phyloP scores from a whole-genome alignment of 164 flowering plant genomes.

The Cinnamomum micranthum region DNA sequence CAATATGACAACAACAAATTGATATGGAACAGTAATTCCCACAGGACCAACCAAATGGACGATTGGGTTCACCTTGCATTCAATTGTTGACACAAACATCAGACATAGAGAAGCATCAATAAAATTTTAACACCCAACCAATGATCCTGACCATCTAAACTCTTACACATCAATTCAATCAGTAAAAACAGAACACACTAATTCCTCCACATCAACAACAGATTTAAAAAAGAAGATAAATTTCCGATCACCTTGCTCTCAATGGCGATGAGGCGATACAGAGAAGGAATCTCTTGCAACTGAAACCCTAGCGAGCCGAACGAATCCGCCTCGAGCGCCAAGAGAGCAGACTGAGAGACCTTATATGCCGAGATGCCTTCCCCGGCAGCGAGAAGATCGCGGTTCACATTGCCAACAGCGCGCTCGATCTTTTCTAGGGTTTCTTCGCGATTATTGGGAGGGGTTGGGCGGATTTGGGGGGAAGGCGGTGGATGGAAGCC shows the following conservation, averaged over 20 bases:
- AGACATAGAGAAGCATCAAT: too few relatives aligned
- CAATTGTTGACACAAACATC: too few relatives aligned
- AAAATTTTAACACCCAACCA: too few relatives aligned
- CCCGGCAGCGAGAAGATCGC: slow-evolving; percentile 38
- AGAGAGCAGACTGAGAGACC: slow-evolving; percentile 42
- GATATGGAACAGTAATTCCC: too few relatives aligned
- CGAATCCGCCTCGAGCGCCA: slow-evolving; percentile 50
- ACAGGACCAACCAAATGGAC: too few relatives aligned
- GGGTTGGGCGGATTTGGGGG: neutral
- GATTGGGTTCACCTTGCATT: too few relatives aligned
- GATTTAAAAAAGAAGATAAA: too few relatives aligned
- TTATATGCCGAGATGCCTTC: slow-evolving; percentile 62
- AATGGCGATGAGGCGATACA: slow-evolving; percentile 37
- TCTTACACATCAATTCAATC: too few relatives aligned
- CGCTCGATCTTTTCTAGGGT: slow-evolving; percentile 35
- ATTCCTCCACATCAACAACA: too few relatives aligned
- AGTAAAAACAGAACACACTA: too few relatives aligned
- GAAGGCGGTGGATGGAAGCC: neutral
- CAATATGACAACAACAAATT: too few relatives aligned
- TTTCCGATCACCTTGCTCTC: slow-evolving; percentile 66
- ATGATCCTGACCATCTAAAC: too few relatives aligned
- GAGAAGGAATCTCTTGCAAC: slow-evolving; percentile 69
- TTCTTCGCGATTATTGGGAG: slow-evolving; percentile 7
- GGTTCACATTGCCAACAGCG: slow-evolving; percentile 42
- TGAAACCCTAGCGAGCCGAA: slow-evolving; percentile 62